Base-by-base conservation (phyloP, 1,284 basidiomycete species). In the Rugosomyces carneus region DNA sequence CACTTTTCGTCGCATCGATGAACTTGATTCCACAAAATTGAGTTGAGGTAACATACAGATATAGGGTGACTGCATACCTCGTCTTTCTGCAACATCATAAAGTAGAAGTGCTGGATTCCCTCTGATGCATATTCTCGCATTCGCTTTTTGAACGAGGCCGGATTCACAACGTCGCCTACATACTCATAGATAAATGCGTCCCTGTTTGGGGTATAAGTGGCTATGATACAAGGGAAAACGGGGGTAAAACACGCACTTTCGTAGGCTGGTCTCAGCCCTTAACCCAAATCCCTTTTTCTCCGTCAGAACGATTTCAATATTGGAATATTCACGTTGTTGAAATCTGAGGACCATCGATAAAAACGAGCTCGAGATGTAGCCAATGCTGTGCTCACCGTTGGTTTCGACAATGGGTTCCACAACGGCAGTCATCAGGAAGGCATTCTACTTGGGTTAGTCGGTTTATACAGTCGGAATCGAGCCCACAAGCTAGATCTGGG, bases 61-160 rank as follows among this genome's bases (percentile, higher is more conserved):
- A 29, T 35, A 15, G 37, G 20, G 36, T 38, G 4, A 13, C 27
- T 7, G 56, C 81, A 51, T 53, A 92, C 92, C 77, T 99, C 93
- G 57, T 97, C 93, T 58, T 91, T 93, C 66, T 98, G 96, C 46
- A 99, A 69, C 89, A 97, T 95, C 96, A 99, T 99, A 61, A 99
- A 99, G 69, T 99, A 99, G 60, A 99, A 99, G 66, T 99, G 95
- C 47, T 82, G 76, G 53, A 98, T 93, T 13, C 94, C 94, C 64
- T 97, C 93, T 35, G 86, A 78, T 1, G 84, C 93, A 62, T 99
- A 99, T 31, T 88, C 84, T 41, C 88, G 80, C 93, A 99, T 98
- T 32, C 95, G 83, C 62, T 91, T 92, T 64, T 88, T 81, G 64
- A 99, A 97, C 13, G 86, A 86, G 13, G 75, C 71, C 37, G 92